Percentiles rank a stretch among this genome's conserved stretches.
phyloP scores from a whole-genome alignment of 2,329 filamentous ascomycete genomes.

The Microcyclospora tardicrescens region DNA sequence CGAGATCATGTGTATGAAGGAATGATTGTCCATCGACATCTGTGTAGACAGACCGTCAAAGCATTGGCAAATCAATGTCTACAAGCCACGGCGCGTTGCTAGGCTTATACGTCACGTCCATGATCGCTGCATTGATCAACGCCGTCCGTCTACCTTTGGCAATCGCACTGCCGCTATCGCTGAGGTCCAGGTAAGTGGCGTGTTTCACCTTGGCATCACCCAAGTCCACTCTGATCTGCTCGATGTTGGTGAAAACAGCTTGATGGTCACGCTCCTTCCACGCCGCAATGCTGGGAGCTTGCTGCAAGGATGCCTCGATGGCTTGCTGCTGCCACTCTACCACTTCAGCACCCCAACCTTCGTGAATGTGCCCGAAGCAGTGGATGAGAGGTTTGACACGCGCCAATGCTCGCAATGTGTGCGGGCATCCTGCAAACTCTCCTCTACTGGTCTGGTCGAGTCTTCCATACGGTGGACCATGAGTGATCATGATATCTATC shows the following conservation, averaged over 20 bases:
- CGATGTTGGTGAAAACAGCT: constrained; percentile 36
- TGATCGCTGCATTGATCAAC: constrained; percentile 47
- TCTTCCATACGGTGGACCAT: constrained; percentile 24
- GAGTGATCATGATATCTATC: constrained; percentile 30
- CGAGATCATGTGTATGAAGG: no score
- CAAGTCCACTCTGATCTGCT: constrained; percentile 5
- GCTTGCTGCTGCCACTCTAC: constrained; percentile 37
- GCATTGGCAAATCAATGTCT: constrained; percentile 34
- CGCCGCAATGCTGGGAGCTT: constrained; percentile 31
- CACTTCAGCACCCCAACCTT: constrained; percentile 44
- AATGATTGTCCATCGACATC: no score
- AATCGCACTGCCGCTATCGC: constrained; percentile 3
- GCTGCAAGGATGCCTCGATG: constrained; percentile 21
- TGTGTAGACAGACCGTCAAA: not conserved
- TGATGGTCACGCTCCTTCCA: constrained; percentile 28
- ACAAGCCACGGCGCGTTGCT: constrained; percentile 43
- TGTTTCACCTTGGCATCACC: constrained; percentile 15
- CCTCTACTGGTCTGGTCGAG: constrained; percentile 19
- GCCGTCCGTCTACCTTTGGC: constrained; percentile 31
- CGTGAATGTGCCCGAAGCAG: constrained; percentile 49
- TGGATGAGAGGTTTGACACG: constrained; percentile 35
- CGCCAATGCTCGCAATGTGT: constrained; percentile 26
- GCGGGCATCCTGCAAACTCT: constrained; percentile 28
- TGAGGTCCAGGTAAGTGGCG: constrained; percentile 22
- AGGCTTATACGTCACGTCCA: constrained; percentile 36